A percentile compares a stretch with the other conserved stretches of the same genome.
Evolutionary conservation across 176 grass and related monocot species (phyloP).

Genomic region (Triticum turgidum): DNA sequence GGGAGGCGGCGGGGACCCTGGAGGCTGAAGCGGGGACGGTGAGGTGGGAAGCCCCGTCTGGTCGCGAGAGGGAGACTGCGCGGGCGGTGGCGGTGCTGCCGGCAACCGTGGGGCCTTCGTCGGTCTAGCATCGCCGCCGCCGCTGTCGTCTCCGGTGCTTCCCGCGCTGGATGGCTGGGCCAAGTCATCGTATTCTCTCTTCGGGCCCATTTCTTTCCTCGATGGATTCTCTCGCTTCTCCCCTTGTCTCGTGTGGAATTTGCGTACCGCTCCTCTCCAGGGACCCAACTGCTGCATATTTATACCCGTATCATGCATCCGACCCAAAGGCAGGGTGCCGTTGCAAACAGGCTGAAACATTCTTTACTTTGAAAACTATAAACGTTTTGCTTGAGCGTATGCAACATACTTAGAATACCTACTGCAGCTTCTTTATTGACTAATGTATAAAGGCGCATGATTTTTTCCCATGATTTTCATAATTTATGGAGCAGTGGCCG

Average conservation of each 20-base stretch:
- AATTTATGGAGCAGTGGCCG: too few species aligned
- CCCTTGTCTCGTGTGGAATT: neutral
- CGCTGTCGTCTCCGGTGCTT: neutral
- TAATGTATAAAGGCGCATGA: too few species aligned
- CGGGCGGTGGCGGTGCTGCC: neutral
- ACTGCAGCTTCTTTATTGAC: too few species aligned
- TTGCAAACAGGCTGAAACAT: too few species aligned
- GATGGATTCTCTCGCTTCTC: neutral
- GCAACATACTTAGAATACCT: too few species aligned
- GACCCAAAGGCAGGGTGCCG: too few species aligned
- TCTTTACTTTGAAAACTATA: too few species aligned
- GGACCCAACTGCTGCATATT: neutral
- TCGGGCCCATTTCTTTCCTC: neutral
- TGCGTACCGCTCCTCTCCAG: neutral
- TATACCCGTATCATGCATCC: neutral
- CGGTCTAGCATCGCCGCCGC: neutral
- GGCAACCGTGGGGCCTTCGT: neutral
- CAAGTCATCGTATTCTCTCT: neutral
- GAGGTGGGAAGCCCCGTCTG: neutral
- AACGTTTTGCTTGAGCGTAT: too few species aligned
- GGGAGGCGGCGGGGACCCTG: neutral
- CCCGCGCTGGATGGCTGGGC: neutral
- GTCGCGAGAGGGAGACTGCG: neutral
- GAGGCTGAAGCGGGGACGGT: neutral
- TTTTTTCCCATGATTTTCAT: too few species aligned